phyloP scores from a whole-genome alignment of 129 eudicot species.

The Lactuca saligna region DNA sequence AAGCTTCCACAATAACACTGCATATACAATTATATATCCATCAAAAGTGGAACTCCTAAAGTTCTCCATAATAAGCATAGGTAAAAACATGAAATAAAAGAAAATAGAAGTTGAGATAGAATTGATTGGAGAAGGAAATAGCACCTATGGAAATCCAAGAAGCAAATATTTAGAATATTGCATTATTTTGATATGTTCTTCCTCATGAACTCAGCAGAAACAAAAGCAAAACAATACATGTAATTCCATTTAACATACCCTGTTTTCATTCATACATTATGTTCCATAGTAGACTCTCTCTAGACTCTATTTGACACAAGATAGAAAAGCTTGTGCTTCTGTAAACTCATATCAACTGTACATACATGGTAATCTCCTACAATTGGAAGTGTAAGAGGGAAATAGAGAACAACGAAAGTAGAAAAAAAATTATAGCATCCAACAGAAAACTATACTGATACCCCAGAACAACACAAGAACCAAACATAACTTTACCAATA shows the following conservation, averaged over 20 bases:
- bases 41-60: constrained; percentile 8
- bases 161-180: no score
- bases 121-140: no score
- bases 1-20: constrained; percentile 88
- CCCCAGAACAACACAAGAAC: no score
- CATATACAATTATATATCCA: constrained; percentile 27
- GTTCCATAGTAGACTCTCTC: no score
- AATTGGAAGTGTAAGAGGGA: constrained; percentile 9
- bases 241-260: no score
- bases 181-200: no score
- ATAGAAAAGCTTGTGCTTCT: neutral
- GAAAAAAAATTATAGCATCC: neutral
- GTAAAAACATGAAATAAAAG: constrained; percentile 2
- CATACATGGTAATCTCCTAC: constrained; percentile 17
- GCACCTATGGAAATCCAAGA: no score
- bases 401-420: neutral
- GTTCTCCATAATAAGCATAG: neutral
- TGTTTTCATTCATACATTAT: no score
- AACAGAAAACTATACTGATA: neutral
- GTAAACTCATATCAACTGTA: neutral
- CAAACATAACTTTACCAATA: neutral
- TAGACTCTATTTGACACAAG: neutral
- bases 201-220: no score
- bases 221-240: no score
- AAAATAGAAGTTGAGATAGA: no score